Conservation (phyloP, 148 eudicot species). For the Vaccinium vitisidaea region DNA sequence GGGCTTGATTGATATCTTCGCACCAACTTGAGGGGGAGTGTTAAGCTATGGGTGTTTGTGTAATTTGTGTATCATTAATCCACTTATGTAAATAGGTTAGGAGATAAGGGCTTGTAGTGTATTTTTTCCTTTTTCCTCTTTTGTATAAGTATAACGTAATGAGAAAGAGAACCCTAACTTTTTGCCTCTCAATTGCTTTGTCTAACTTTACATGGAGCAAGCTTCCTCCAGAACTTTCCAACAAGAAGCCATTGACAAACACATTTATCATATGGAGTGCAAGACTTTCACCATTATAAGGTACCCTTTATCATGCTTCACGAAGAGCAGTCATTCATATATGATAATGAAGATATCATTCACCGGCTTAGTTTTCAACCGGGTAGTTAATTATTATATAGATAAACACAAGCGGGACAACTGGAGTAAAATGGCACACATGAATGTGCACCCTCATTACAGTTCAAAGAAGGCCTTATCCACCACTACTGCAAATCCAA, state of each 20-base stretch:
- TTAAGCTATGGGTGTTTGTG: no score
- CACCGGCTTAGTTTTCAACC: not conserved
- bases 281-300: not conserved
- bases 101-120: no score
- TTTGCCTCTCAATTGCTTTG: no score
- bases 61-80: no score
- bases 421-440: not conserved
- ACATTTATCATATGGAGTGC: not conserved
- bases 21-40: no score
- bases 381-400: not conserved
- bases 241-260: not conserved
- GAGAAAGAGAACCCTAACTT: no score
- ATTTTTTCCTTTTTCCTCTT: no score
- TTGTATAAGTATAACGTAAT: no score
- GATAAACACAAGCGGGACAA: not conserved
- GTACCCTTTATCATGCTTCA: not conserved
- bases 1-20: no score
- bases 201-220: no score
- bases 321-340: not conserved
- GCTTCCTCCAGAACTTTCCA: not conserved
- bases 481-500: not conserved
- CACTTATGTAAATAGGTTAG: no score
- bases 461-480: not conserved
- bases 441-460: not conserved
- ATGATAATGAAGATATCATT: not conserved